Evolutionary conservation across 2,329 filamentous ascomycete genomes (phyloP).

Genomic region (Monosporascus sp.): DNA sequence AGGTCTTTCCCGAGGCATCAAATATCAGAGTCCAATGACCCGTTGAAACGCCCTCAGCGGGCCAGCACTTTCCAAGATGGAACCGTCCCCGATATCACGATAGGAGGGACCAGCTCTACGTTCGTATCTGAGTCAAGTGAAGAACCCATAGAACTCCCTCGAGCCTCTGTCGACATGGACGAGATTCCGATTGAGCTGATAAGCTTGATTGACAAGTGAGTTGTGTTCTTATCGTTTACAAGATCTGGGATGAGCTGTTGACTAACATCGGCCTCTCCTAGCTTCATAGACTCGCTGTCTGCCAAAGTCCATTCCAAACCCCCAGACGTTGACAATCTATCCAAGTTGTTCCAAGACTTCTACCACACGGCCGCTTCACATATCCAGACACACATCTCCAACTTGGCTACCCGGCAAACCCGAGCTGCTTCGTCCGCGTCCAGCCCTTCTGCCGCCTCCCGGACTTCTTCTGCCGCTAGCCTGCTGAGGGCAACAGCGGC

Average conservation of each 20-base stretch:
- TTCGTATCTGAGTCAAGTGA: constrained; percentile 47
- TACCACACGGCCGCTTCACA: constrained; percentile 76
- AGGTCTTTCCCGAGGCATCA: constrained; percentile 22
- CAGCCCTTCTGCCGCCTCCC: constrained; percentile 42
- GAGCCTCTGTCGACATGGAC: constrained; percentile 68
- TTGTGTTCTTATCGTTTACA: constrained; percentile 6
- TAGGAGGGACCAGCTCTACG: constrained; percentile 23
- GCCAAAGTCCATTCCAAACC: constrained; percentile 83
- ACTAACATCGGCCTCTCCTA: constrained; percentile 31
- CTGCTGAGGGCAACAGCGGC: constrained; percentile 52
- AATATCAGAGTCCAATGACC: constrained; percentile 24
- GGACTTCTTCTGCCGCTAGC: constrained; percentile 52
- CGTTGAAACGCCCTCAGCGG: constrained; percentile 34
- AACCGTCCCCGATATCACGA: constrained; percentile 23
- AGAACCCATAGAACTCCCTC: constrained; percentile 40
- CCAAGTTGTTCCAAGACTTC: constrained; percentile 90
- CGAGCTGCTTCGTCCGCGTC: constrained; percentile 54
- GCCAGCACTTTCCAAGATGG: constrained; percentile 43
- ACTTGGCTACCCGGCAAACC: constrained; percentile 69
- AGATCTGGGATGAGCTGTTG: not conserved
- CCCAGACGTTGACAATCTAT: constrained; percentile 75
- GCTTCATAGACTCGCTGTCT: constrained; percentile 85
- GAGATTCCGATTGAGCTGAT: constrained; percentile 92
- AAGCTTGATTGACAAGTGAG: constrained; percentile 80
- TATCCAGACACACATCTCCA: constrained; percentile 81